Conservation (phyloP, 257 asterid genomes). For the Catharanthus roseus region DNA sequence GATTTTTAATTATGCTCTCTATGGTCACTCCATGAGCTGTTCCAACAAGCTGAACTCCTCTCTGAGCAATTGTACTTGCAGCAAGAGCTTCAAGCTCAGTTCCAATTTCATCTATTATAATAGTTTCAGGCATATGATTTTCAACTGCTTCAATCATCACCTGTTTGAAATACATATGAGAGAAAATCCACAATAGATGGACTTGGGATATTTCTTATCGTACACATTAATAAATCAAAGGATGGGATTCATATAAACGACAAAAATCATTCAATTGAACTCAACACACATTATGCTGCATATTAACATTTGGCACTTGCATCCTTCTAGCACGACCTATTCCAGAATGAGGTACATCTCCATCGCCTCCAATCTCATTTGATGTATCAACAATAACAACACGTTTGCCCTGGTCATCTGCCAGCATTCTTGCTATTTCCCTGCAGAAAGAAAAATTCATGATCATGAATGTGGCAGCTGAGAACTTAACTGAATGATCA, state of each 20-base stretch:
- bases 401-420: conserved; percentile 85
- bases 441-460: conserved; percentile 32
- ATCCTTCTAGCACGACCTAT: conserved; percentile 98
- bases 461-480: background rate
- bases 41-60: conserved; percentile 99
- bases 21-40: conserved; percentile 95
- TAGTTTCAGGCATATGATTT: conserved; percentile 95
- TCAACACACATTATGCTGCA: conserved; percentile 84
- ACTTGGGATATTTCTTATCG: background rate
- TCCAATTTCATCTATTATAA: conserved; percentile 94
- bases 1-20: conserved; percentile 84
- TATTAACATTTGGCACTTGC: conserved; percentile 92
- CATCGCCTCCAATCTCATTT: conserved; percentile 97
- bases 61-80: conserved; percentile 94
- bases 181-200: background rate
- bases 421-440: conserved; percentile 91
- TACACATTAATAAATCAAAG: background rate
- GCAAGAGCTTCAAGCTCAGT: conserved; percentile 97
- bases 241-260: background rate
- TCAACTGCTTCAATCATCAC: conserved; percentile 99
- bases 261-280: conserved; percentile 10
- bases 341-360: conserved; percentile 95
- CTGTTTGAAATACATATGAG: conserved; percentile 29
- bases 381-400: conserved; percentile 97
- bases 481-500: background rate